Base-by-base conservation (phyloP, 1,139 yeast genomes). In the Yamadazyma conglobata region DNA sequence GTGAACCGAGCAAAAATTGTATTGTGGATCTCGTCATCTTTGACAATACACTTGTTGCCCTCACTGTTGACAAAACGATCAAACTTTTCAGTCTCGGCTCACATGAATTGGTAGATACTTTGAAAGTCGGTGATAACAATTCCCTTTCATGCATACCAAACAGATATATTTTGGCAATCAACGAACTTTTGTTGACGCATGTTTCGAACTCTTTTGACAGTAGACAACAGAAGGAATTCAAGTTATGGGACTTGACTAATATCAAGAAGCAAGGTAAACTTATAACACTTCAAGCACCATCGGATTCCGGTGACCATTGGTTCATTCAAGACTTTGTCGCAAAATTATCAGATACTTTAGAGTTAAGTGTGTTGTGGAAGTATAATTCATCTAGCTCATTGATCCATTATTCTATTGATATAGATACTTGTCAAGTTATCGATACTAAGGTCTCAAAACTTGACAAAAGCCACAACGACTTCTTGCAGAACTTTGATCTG, bases 361-460 rank as follows among this genome's bases (percentile, higher is more conserved):
- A 38, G 12, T 53, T 55, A 33, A 47, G 56, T 31, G 54, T 75
- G 2, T 56, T 79, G 24, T 79, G 85, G 85, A 80, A 79, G 44
- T 76, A 84, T 37, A 79, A 80, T 40, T 70, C 74, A 2, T 63
- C 76, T 2, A 71, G 80, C 4, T 58, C 67, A 15, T 48, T 74
- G 15, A 50, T 52, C 6, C 43, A 47, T 2, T 59, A 60, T 30
- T 27, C 34, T 1, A 25, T 56, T 2, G 40, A 48, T 27, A 15
- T 43, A 9, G 28, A 36, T 6, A 41, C 40, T 19, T 64, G 60
- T 1, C 28, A 46, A 1, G 39, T 52, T 1, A 20, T 25, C 8
- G 39, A 29, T 8, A 29, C 32, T 4, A 33, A 37, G 20, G 22
- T 19, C 13, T 35, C 42, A 8, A 27, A 19, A 11, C 28, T 34